A percentile compares a stretch with the other conserved stretches of the same genome.
phyloP scores from a whole-genome alignment of 148 eudicot species.

The Nepenthes mirabilis region DNA sequence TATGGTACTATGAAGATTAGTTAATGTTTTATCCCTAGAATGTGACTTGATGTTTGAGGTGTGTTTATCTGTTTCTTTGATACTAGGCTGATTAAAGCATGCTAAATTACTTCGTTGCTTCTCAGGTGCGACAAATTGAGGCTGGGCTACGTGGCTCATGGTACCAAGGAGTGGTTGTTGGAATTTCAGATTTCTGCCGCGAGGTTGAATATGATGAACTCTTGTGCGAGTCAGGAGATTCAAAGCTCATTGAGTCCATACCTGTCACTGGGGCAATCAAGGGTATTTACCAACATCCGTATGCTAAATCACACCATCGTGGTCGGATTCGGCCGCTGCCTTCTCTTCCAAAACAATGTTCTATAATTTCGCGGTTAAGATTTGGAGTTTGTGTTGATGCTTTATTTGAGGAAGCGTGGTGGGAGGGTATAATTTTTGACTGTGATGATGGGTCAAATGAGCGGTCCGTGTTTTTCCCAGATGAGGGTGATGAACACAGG shows the following conservation, averaged over 20 bases:
- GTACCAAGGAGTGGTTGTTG: conserved; percentile 32
- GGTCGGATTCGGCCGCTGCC: conserved; percentile 33
- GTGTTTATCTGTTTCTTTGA: neutral
- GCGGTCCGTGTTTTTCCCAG: conserved; percentile 32
- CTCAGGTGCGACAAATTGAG: conserved; percentile 32
- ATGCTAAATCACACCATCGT: conserved; percentile 26
- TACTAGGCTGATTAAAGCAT: neutral
- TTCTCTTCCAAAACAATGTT: conserved; percentile 8
- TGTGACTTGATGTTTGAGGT: neutral
- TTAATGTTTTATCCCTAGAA: neutral
- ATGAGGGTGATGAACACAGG: conserved; percentile 29
- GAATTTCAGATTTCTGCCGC: conserved; percentile 27
- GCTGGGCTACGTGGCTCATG: conserved; percentile 36
- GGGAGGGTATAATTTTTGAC: conserved; percentile 40
- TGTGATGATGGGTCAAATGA: conserved; percentile 21
- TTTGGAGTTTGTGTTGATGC: conserved; percentile 41
- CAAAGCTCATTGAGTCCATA: conserved; percentile 35
- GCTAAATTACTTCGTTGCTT: neutral
- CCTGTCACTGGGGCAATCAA: conserved; percentile 37
- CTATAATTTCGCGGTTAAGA: conserved; percentile 8
- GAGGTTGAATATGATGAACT: conserved; percentile 26
- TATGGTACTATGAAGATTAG: too few relatives aligned
- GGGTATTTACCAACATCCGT: conserved; percentile 28
- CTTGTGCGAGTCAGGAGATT: conserved; percentile 25
- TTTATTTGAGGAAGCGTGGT: conserved; percentile 35